Base-by-base conservation (phyloP, 345 rosid species). In the Tarenaya hassleriana region DNA sequence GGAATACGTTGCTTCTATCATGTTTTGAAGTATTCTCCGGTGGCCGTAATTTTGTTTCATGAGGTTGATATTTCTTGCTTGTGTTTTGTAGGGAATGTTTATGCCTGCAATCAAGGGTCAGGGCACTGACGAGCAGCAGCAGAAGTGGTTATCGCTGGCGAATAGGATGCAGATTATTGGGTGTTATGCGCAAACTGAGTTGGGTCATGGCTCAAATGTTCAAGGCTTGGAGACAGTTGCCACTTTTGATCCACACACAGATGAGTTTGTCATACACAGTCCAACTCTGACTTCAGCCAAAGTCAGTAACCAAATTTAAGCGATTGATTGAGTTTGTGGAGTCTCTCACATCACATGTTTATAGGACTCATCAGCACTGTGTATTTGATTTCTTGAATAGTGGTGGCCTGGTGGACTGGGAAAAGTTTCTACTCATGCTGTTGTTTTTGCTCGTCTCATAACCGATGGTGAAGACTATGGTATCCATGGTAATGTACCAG, bases 351-450 rank as follows among this genome's bases (percentile, higher is more conserved):
- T 15, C 20, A 16, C 19, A 41, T 51, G 14, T 31, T 38, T 49
- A 5, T 20, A 34, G 43, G 16, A 3, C 50, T 56, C n/a, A n/a
- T n/a, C n/a, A n/a, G n/a, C 45, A 62, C 9, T 51, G 14, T 31
- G 41, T 49, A 5, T 16, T 16, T 62, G 24, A 3, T 19, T 57
- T 24, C 16, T 43, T 71, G 56, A 61, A 63, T 39, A 94, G 99
- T 88, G 99, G 99, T 94, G 99, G 99, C 99, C 97, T 55, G 99
- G 99, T 69, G 99, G 99, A 38, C 55, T 94, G 73, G 99, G 99
- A 53, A 84, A 84, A 74, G 72, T 47, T 62, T 73, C 96, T 52
- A 94, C 99, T 0, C 99, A 94, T 84, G 95, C 88, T 51, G 70
- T 83, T 72, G 86, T 84, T 56, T 94, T 88, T 68, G 97, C 97